Conservation (phyloP, 106 monocot genomes). For the Dactylorhiza incarnata region DNA sequence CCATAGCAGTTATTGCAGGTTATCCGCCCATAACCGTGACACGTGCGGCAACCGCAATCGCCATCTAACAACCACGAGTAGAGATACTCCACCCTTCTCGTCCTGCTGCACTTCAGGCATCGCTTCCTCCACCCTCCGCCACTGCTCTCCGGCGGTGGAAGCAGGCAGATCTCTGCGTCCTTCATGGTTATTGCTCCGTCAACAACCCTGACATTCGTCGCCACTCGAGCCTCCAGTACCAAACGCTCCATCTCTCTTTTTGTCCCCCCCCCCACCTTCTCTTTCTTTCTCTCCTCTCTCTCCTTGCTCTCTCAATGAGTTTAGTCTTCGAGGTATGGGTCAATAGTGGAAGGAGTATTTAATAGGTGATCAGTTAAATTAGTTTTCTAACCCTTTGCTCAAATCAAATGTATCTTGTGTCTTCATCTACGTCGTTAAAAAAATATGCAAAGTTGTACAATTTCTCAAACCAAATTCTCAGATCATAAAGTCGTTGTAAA, state of each 20-base stretch:
- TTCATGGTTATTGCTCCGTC: constrained; percentile 21
- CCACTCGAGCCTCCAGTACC: constrained; percentile 8
- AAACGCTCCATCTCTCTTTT: constrained; percentile 6
- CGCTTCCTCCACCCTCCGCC: constrained; percentile 21
- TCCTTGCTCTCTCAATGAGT: too few species aligned
- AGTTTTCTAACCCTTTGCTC: too few species aligned
- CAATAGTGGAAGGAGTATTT: too few species aligned
- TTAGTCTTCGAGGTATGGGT: too few species aligned
- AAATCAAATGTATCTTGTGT: too few species aligned
- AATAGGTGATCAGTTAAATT: too few species aligned
- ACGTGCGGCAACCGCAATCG: constrained; percentile 73
- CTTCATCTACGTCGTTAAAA: too few species aligned
- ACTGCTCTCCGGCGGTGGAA: background rate
- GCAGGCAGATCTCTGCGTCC: background rate
- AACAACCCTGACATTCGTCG: constrained; percentile 13
- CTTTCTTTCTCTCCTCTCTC: too few species aligned
- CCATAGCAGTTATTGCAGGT: constrained; percentile 76
- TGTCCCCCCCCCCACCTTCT: too few species aligned
- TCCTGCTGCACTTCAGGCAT: constrained; percentile 68
- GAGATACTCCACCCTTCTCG: constrained; percentile 60
- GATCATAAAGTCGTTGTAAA: too few species aligned
- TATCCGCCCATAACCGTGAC: constrained; percentile 72
- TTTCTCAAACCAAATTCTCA: too few species aligned
- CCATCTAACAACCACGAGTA: constrained; percentile 85
- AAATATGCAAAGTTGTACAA: too few species aligned